Conservation (phyloP, 2,329 filamentous ascomycete genomes). For the Dothideomycetidae sp. region DNA sequence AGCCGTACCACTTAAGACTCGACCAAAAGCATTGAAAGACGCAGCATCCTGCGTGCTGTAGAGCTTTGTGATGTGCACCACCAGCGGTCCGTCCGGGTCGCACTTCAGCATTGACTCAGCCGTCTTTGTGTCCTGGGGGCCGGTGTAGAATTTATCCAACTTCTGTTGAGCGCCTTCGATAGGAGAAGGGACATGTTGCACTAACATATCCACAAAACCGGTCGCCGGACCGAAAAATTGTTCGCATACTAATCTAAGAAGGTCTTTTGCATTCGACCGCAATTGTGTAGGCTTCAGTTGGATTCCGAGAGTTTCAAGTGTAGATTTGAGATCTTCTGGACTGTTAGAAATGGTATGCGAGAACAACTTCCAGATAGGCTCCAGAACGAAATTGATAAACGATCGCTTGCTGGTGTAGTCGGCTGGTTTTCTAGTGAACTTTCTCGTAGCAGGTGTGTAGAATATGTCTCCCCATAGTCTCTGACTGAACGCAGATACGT, state of each 20-base stretch:
- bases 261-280: conserved; percentile 73
- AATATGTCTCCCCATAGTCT: conserved; percentile 94
- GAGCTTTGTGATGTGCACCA: conserved; percentile 87
- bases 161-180: conserved; percentile 60
- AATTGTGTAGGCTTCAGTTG: conserved; percentile 82
- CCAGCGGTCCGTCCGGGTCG: conserved; percentile 75
- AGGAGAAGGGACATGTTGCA: conserved; percentile 78
- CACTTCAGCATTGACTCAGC: conserved; percentile 69
- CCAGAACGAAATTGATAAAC: conserved; percentile 88
- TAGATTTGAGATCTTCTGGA: conserved; percentile 67
- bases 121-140: conserved; percentile 68
- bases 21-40: conserved; percentile 75
- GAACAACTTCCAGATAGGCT: conserved; percentile 96
- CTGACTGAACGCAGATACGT: conserved; percentile 66
- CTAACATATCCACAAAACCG: conserved; percentile 92
- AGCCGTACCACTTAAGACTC: conserved; percentile 84
- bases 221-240: conserved; percentile 87
- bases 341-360: conserved; percentile 88
- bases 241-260: conserved; percentile 79
- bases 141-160: conserved; percentile 81
- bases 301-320: conserved; percentile 68
- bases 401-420: conserved; percentile 71
- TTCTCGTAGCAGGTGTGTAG: conserved; percentile 80
- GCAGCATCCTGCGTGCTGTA: conserved; percentile 87
- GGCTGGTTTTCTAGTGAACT: conserved; percentile 74